These are phyloP conservation scores for Starmera caribaea DNA, from an alignment of 805 yeast genomes.

Conservation along the genomic window DNA sequence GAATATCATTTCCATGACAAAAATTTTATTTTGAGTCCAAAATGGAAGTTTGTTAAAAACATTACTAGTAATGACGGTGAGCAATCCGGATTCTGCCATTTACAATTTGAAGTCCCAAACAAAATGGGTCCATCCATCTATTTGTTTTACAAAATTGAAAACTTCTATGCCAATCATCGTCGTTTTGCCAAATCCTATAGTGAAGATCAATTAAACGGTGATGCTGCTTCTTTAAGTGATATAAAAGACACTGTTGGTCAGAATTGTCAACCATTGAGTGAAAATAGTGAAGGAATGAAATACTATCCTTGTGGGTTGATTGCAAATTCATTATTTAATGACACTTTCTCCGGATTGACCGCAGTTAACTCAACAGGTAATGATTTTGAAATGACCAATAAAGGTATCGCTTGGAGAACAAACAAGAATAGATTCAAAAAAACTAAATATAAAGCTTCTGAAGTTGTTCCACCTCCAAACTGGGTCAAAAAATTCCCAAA, in stretches of 20 bases:
- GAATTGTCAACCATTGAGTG: conserved; percentile 60
- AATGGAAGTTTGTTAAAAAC: conserved; percentile 54
- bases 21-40: conserved; percentile 36
- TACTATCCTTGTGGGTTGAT: conserved; percentile 80
- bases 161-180: conserved; percentile 90
- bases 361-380: conserved; percentile 24
- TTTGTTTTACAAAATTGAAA: conserved; percentile 74
- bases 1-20: conserved; percentile 42
- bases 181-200: conserved; percentile 85
- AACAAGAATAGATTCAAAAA: conserved; percentile 56
- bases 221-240: conserved; percentile 44
- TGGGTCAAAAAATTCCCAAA: conserved; percentile 64
- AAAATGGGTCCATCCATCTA: conserved; percentile 67
- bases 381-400: conserved; percentile 35
- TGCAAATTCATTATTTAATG: conserved; percentile 75
- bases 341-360: conserved; percentile 47
- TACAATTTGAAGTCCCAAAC: conserved; percentile 65
- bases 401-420: conserved; percentile 64
- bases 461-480: conserved; percentile 77
- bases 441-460: conserved; percentile 47
- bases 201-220: conserved; percentile 76
- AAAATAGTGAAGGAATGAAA: conserved; percentile 41
- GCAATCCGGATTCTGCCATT: conserved; percentile 52
- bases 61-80: conserved; percentile 31
- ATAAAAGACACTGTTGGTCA: conserved; percentile 40